phyloP scores from a whole-genome alignment of 2,329 filamentous ascomycete species.

The Raffaelea arxii region DNA sequence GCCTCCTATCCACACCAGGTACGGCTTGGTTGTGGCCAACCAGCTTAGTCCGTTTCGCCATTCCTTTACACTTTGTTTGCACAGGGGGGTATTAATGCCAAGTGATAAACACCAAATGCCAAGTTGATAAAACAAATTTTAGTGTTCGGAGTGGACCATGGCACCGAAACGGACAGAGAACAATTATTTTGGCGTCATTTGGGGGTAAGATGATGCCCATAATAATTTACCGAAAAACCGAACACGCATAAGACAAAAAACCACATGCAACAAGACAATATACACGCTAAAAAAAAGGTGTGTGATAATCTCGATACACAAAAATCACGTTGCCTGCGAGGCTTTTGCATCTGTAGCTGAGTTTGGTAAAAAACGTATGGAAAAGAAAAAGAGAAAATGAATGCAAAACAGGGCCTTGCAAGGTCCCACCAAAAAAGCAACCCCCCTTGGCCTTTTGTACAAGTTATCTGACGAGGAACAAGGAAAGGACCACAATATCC shows the following conservation, averaged over 20 bases:
- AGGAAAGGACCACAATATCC: background rate
- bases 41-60: background rate
- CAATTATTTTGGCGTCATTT: background rate
- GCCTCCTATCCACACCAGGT: background rate
- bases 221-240: background rate
- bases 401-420: background rate
- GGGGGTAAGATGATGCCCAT: background rate
- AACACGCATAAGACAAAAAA: background rate
- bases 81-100: background rate
- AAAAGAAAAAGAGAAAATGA: slow-evolving; percentile 4
- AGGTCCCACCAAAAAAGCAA: background rate
- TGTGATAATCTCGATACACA: background rate
- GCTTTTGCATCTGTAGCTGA: background rate
- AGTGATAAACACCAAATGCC: background rate
- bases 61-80: background rate
- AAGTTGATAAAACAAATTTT: background rate
- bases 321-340: background rate
- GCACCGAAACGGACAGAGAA: background rate
- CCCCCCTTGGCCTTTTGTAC: background rate
- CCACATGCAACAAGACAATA: background rate
- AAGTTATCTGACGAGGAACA: no score
- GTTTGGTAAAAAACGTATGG: background rate
- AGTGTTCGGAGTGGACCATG: background rate
- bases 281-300: background rate
- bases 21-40: background rate